Evolutionary conservation across 257 asterid genomes (phyloP), one percentile per base, ranked within the genome.

Genomic region (Solanum medicagineum): DNA sequence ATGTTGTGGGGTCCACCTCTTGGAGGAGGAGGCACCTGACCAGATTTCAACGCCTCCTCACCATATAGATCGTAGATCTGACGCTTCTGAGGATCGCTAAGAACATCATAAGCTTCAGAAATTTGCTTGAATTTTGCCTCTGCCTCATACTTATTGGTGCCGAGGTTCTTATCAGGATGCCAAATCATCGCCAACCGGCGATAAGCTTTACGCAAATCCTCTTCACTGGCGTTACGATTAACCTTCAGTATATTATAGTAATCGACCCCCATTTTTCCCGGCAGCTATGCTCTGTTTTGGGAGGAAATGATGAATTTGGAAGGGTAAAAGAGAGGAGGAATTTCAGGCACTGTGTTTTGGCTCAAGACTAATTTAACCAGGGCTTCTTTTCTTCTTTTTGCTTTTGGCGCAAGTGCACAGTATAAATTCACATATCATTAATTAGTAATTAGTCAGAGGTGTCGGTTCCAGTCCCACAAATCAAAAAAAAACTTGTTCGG

Each of bases 41-140:
- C 97, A 40, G 97, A 91, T 90, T 95, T 96, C 86, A 96, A 90
- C 4, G 98, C 98, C 83, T 95, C 98, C 91, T 96, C 98, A 1
- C 98, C 98, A 81, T 93, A 95, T n/a, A 97, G 96, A 89, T 97
- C 98, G 91, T 97, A 97, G 96, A 97, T 95, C 97, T 92, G 99
- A 62, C 99, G 99, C 93, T 97, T 97, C 87, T 92, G 94, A n/a
- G 96, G 97, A 86, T 97, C 99, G 91, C 99, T 97, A 17, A 97
- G 86, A 13, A 95, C 99, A 57, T 97, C 99, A 83, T 97, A 97
- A 5, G 99, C 99, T 74, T 97, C 99, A 10, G 98, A 97, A 59
- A 97, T 92, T 85, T 92, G 98, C 91, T 97, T 97, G 95, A 97
- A 95, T 81, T 97, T 97, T 77, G 98, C 93, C 88, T 97, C 99